Evolutionary conservation across 1,284 basidiomycete genomes (phyloP).

Genomic region (Fomitopsis palustris): DNA sequence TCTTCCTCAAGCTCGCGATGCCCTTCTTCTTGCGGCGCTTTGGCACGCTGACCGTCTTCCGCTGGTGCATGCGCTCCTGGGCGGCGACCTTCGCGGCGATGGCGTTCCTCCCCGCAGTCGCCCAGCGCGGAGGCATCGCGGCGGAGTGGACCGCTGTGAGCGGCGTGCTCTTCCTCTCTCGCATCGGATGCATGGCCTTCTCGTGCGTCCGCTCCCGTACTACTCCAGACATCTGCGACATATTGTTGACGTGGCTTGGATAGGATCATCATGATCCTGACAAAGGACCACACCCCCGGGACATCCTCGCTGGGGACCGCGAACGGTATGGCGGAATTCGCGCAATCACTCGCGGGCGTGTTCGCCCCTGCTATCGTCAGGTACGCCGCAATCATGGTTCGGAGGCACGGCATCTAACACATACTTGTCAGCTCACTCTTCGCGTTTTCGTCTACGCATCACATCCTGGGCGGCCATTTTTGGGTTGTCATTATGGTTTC

Average conservation of each 20-base stretch:
- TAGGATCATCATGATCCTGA: constrained; percentile 60
- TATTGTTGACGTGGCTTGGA: background rate
- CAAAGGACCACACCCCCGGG: constrained; percentile 50
- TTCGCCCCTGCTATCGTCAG: constrained; percentile 49
- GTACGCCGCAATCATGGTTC: constrained; percentile 6
- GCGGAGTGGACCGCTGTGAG: constrained; percentile 32
- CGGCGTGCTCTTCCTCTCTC: constrained; percentile 30
- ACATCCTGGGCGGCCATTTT: constrained; percentile 35
- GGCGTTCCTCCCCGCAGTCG: constrained; percentile 30
- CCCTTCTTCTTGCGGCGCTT: constrained; percentile 31
- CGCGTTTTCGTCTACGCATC: constrained; percentile 33
- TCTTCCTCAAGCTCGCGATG: constrained; percentile 34
- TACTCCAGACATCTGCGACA: background rate
- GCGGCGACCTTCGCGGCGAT: constrained; percentile 32
- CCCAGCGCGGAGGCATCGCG: constrained; percentile 19
- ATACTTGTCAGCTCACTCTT: constrained; percentile 41
- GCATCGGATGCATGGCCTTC: constrained; percentile 34
- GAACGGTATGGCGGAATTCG: constrained; percentile 62
- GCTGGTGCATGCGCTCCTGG: constrained; percentile 32
- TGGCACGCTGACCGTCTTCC: constrained; percentile 30
- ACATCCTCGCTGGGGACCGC: constrained; percentile 51
- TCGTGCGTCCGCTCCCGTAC: constrained; percentile 29
- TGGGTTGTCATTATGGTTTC: constrained; percentile 32
- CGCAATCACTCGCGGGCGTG: constrained; percentile 53
- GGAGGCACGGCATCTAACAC: background rate